A percentile compares a stretch with the other conserved stretches of the same genome.
These are phyloP conservation scores for Corchorus capsularis DNA, from an alignment of 345 rosid genomes.

Conservation along the genomic window DNA sequence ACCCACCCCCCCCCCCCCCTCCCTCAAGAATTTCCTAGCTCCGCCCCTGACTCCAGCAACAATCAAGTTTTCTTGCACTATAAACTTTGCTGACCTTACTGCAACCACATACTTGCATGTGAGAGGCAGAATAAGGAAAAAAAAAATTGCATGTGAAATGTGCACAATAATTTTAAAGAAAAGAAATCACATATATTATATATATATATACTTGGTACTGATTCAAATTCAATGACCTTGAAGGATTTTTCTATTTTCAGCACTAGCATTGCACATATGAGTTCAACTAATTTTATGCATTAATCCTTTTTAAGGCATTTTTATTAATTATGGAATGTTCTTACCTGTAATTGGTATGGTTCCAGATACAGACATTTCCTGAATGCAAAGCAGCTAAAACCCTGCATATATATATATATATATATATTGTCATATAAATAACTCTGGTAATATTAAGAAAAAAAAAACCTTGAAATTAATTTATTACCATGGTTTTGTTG, in stretches of 20 bases:
- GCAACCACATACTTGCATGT: neutral
- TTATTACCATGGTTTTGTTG: constrained; percentile 20
- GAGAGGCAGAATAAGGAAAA: neutral
- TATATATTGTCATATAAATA: no score
- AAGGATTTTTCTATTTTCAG: constrained; percentile 16
- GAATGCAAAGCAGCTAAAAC: constrained; percentile 17
- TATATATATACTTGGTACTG: constrained; percentile 15
- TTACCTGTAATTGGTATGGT: constrained; percentile 1
- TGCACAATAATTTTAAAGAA: no score
- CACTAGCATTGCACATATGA: neutral
- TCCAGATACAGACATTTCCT: constrained; percentile 22
- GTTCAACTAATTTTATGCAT: no score
- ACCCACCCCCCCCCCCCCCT: no score
- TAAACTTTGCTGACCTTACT: constrained; percentile 23
- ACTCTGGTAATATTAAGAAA: neutral
- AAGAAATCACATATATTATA: neutral
- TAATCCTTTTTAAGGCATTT: no score
- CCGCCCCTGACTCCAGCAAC: constrained; percentile 86
- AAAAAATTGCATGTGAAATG: neutral
- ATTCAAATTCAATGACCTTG: constrained; percentile 19
- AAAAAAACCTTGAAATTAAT: neutral
- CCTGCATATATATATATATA: constrained; percentile 13
- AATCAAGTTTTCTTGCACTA: constrained; percentile 44
- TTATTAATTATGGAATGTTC: no score
- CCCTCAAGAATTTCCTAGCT: no score